These are phyloP conservation scores for Hygrocybe punicea DNA, from an alignment of 768 basidiomycete species.

Conservation along the genomic window DNA sequence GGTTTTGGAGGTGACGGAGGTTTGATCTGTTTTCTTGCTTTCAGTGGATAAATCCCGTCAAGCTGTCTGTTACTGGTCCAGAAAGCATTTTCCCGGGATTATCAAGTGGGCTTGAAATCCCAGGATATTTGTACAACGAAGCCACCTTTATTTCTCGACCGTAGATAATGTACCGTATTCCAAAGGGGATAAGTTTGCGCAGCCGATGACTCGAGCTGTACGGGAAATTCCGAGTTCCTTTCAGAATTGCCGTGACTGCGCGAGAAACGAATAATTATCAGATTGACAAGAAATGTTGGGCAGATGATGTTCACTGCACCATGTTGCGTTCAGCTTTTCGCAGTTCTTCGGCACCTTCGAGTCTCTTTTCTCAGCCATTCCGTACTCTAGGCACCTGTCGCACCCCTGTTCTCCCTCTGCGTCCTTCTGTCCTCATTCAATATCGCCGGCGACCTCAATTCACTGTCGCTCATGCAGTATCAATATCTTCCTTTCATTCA, in stretches of 20 bases:
- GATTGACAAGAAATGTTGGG: too few species aligned
- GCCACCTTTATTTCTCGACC: conserved; percentile 79
- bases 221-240: too few species aligned
- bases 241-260: too few species aligned
- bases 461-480: conserved; percentile 2
- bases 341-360: too few species aligned
- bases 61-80: conserved; percentile 43
- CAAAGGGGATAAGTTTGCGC: neutral
- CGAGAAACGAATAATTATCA: neutral
- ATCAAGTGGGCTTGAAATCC: conserved; percentile 45
- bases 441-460: neutral
- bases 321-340: too few species aligned
- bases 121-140: conserved; percentile 81
- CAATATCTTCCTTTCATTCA: conserved; percentile 39
- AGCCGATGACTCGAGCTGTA: neutral
- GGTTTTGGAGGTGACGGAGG: conserved; percentile 28
- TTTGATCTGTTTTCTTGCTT: conserved; percentile 10
- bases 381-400: too few species aligned
- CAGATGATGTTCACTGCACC: too few species aligned
- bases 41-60: conserved; percentile 50
- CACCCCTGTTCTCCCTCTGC: too few species aligned
- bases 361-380: too few species aligned
- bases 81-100: conserved; percentile 40
- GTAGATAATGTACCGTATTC: conserved; percentile 2
- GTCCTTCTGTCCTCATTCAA: too few species aligned